These are phyloP conservation scores for Chondrostereum purpureum DNA, from an alignment of 1,284 basidiomycete species.

Conservation along the genomic window DNA sequence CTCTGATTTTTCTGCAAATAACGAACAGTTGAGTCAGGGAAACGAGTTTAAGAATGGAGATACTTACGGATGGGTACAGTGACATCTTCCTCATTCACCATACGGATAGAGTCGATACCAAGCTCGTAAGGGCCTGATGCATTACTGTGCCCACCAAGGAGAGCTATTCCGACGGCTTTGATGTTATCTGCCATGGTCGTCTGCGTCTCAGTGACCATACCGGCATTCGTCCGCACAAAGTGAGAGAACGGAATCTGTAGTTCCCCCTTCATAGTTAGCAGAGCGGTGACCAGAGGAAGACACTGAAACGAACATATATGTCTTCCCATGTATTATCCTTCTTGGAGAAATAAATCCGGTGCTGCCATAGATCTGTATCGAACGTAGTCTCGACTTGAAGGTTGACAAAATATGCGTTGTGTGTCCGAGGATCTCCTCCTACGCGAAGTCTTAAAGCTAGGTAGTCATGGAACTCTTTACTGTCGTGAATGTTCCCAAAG, in stretches of 20 bases:
- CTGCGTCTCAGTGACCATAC: conserved; percentile 64
- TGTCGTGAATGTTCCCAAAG: conserved; percentile 78
- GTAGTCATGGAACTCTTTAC: conserved; percentile 74
- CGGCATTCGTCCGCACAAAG: conserved; percentile 81
- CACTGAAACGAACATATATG: conserved; percentile 54
- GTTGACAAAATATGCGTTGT: conserved; percentile 82
- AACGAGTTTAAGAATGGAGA: not conserved
- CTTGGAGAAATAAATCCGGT: conserved; percentile 72
- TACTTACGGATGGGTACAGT: conserved; percentile 44
- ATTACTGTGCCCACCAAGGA: conserved; percentile 73
- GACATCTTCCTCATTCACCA: conserved; percentile 49
- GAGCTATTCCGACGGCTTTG: conserved; percentile 76
- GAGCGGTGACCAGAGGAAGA: conserved; percentile 4
- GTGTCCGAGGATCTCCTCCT: conserved; percentile 61
- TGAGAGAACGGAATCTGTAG: conserved; percentile 71
- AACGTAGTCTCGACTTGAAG: conserved; percentile 80
- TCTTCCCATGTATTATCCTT: conserved; percentile 79
- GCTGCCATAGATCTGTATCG: conserved; percentile 83
- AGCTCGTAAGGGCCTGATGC: conserved; percentile 69
- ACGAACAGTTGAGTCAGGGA: too few relatives aligned
- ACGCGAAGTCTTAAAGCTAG: conserved; percentile 72
- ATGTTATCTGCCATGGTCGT: conserved; percentile 74
- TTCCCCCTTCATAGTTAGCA: conserved; percentile 8
- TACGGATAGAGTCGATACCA: conserved; percentile 65
- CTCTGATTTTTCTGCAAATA: not conserved